These are phyloP conservation scores for Lepidium sativum DNA, from an alignment of 345 rosid species.

Conservation along the genomic window DNA sequence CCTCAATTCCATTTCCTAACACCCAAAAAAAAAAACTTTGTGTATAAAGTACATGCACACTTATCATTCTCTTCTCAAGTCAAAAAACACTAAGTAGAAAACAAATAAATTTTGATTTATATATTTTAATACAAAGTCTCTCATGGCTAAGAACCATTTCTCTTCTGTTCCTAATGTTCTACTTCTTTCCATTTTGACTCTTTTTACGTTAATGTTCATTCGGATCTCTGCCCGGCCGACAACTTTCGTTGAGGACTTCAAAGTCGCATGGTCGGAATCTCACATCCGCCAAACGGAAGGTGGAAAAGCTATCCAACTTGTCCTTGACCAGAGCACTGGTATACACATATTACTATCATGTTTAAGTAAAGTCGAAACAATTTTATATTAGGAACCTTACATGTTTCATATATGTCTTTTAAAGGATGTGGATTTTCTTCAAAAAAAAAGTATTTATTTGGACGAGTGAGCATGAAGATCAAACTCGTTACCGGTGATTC, in stretches of 20 bases:
- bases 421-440: conserved; percentile 91
- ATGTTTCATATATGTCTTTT: background rate
- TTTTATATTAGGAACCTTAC: background rate
- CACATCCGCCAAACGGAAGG: conserved; percentile 63
- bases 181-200: conserved; percentile 18
- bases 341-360: background rate
- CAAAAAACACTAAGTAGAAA: too few species aligned
- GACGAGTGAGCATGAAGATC: conserved; percentile 84
- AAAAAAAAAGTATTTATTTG: conserved; percentile 59
- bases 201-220: conserved; percentile 20
- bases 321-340: conserved; percentile 83
- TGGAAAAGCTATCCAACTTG: conserved; percentile 72
- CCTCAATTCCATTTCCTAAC: conserved; percentile 3
- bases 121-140: background rate
- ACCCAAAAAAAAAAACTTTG: background rate
- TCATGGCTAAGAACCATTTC: conserved; percentile 8
- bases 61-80: background rate
- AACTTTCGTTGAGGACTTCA: conserved; percentile 59
- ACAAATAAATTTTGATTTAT: background rate
- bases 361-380: background rate
- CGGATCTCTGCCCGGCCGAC: conserved; percentile 44
- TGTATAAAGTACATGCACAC: conserved; percentile 15
- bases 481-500: conserved; percentile 75
- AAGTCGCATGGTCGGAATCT: conserved; percentile 58
- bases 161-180: background rate